These are phyloP conservation scores for Lactarius quietus DNA, from an alignment of 768 basidiomycete species.

Conservation along the genomic window DNA sequence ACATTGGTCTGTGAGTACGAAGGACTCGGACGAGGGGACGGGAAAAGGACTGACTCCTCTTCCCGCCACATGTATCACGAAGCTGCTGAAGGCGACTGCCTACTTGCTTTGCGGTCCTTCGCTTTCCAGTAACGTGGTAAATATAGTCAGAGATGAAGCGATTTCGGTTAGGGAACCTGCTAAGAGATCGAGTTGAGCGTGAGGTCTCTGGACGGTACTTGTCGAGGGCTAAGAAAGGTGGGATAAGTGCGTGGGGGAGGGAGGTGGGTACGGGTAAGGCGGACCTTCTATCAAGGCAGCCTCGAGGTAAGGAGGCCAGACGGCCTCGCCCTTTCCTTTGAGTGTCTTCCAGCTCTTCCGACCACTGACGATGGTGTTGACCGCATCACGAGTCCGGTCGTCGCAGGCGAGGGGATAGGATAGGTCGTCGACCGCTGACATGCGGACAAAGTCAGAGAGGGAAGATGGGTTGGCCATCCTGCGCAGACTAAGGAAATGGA, in stretches of 20 bases:
- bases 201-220: slow-evolving; percentile 71
- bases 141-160: slow-evolving; percentile 80
- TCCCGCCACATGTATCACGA: slow-evolving; percentile 68
- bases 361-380: slow-evolving; percentile 61
- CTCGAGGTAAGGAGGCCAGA: slow-evolving; percentile 79
- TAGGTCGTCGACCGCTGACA: slow-evolving; percentile 27
- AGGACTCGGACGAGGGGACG: slow-evolving; percentile 20
- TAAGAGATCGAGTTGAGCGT: slow-evolving; percentile 66
- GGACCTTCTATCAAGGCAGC: slow-evolving; percentile 72
- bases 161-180: slow-evolving; percentile 75
- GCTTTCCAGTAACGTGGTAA: slow-evolving; percentile 61
- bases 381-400: slow-evolving; percentile 45
- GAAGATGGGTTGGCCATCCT: slow-evolving; percentile 24
- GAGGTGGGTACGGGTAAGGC: slow-evolving; percentile 16
- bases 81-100: slow-evolving; percentile 78
- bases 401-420: slow-evolving; percentile 25
- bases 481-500: slow-evolving; percentile 12
- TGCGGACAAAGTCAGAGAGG: slow-evolving; percentile 26
- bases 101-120: slow-evolving; percentile 73
- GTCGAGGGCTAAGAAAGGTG: slow-evolving; percentile 49
- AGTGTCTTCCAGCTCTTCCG: slow-evolving; percentile 76
- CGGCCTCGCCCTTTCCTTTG: slow-evolving; percentile 62
- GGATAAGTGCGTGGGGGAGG: slow-evolving; percentile 21
- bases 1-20: slow-evolving; percentile 8
- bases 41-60: slow-evolving; percentile 52